These are phyloP conservation scores for Spizellomyces sp. DNA, from an alignment of 192 early-diverging fungal genomes.

Conservation along the genomic window DNA sequence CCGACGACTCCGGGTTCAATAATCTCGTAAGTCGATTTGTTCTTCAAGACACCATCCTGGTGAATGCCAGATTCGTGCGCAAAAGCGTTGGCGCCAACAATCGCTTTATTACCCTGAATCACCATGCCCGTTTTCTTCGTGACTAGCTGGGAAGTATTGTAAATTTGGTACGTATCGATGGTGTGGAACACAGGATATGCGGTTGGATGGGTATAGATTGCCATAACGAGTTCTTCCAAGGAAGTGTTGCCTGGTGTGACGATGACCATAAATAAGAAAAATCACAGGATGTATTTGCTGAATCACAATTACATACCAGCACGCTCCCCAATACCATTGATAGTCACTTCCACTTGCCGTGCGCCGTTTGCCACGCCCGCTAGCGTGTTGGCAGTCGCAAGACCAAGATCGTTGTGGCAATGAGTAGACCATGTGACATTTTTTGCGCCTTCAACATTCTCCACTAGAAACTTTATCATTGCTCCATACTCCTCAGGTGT, in stretches of 20 bases:
- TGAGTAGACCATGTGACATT: constrained; percentile 90
- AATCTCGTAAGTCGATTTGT: constrained; percentile 96
- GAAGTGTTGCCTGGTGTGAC: constrained; percentile 79
- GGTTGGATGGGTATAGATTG: constrained; percentile 88
- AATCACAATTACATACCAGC: constrained; percentile 51
- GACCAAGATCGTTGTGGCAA: constrained; percentile 96
- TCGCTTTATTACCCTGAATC: constrained; percentile 98
- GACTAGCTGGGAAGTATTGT: constrained; percentile 86
- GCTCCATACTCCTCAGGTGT: constrained; percentile 87
- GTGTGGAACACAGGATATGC: constrained; percentile 88
- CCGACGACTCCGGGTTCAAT: constrained; percentile 92
- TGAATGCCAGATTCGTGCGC: constrained; percentile 98
- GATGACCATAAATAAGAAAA: not conserved
- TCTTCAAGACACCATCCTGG: constrained; percentile 97
- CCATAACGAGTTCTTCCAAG: constrained; percentile 95
- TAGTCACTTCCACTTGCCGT: constrained; percentile 94
- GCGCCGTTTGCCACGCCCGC: constrained; percentile 89
- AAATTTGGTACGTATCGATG: constrained; percentile 87
- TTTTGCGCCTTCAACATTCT: constrained; percentile 71
- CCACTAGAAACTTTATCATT: constrained; percentile 80
- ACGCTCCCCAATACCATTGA: constrained; percentile 98
- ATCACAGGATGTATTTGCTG: not conserved
- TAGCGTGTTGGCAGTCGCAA: constrained; percentile 95
- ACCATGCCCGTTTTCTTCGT: constrained; percentile 87
- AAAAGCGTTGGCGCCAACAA: constrained; percentile 96